Base-by-base conservation (phyloP, 768 basidiomycete genomes). In the Kwoniella dejecticola region DNA sequence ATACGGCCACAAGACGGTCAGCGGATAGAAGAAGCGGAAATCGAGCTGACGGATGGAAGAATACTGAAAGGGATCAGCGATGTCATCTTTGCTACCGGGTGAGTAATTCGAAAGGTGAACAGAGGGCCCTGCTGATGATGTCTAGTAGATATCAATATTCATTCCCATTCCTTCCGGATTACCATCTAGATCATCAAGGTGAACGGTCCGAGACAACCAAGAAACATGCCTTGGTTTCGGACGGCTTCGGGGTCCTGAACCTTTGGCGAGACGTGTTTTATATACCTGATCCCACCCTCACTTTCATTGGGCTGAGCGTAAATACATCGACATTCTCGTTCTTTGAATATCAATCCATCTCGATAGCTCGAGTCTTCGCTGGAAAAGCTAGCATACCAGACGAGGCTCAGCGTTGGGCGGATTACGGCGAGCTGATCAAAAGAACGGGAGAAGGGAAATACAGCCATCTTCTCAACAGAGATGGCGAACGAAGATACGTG, bases 261-360 rank as follows among this genome's bases (percentile, higher is more conserved):
- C 70, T 83, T 2, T 79, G 82, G 60, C 72, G 80, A 41, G 82
- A 82, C 53, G 61, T 79, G 0, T 80, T 82, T 60, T 83, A 81
- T 62, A 82, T 83, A 47, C 79, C 81, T 10, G 82, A 83, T 46
- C 82, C 82, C 1, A 82, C 82, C 2, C 68, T 83, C 4, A 77
- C 78, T 1, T 82, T 83, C 52, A 47, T 74, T 47, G 67, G 67
- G 15, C 19, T 69, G 12, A 64, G 61, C 30, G 62, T 72, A 46
- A 71, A 71, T 52, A 74, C 72, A 11, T 57, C 64, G 0, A 60
- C 72, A 7, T 68, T 70, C 41, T 66, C 69, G 11, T 69, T 67
- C 49, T 68, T 71, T 56, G 72, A 74, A 41, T 69, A 59, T 45
- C 72, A 74, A 45, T 58, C 67, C 10, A 60, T 71, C 27, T 75